These are phyloP conservation scores for Typha latifolia DNA, from an alignment of 176 grass and related monocot species.

Conservation along the genomic window DNA sequence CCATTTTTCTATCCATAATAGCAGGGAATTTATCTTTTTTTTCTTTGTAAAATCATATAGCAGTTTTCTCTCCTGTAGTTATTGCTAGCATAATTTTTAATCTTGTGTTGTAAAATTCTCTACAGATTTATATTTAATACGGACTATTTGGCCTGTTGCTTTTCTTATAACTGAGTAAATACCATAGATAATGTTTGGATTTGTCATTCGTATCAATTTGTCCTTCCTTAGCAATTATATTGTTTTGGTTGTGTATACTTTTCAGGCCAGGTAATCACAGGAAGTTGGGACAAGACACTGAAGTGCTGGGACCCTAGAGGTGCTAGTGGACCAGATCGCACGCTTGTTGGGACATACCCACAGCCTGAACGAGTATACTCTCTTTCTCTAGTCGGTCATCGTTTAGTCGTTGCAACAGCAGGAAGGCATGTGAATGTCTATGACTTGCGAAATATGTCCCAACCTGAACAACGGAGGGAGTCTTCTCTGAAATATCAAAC, in stretches of 20 bases:
- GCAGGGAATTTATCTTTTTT: too few relatives aligned
- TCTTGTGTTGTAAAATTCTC: too few relatives aligned
- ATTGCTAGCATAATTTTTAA: too few relatives aligned
- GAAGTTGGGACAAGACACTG: conserved; percentile 97
- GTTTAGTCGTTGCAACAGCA: conserved; percentile 86
- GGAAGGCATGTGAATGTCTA: conserved; percentile 94
- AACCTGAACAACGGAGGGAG: conserved; percentile 81
- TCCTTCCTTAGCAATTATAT: too few relatives aligned
- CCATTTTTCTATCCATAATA: too few relatives aligned
- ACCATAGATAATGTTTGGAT: too few relatives aligned
- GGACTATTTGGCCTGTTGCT: too few relatives aligned
- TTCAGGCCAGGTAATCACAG: conserved; percentile 84
- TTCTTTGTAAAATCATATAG: too few relatives aligned
- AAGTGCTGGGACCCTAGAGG: conserved; percentile 99
- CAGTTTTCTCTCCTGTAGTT: too few relatives aligned
- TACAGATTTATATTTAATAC: too few relatives aligned
- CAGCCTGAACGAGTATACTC: conserved; percentile 93
- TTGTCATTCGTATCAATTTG: too few relatives aligned
- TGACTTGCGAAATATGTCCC: conserved; percentile 95
- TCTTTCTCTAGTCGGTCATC: conserved; percentile 68
- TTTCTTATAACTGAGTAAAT: too few relatives aligned
- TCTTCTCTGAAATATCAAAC: conserved; percentile 98
- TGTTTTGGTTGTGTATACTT: conserved; percentile 9
- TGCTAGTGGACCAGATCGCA: conserved; percentile 54
- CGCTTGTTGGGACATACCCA: conserved; percentile 66